Base-by-base conservation (phyloP, 2,329 filamentous ascomycete species). In the Ceratocystis cubensis region DNA sequence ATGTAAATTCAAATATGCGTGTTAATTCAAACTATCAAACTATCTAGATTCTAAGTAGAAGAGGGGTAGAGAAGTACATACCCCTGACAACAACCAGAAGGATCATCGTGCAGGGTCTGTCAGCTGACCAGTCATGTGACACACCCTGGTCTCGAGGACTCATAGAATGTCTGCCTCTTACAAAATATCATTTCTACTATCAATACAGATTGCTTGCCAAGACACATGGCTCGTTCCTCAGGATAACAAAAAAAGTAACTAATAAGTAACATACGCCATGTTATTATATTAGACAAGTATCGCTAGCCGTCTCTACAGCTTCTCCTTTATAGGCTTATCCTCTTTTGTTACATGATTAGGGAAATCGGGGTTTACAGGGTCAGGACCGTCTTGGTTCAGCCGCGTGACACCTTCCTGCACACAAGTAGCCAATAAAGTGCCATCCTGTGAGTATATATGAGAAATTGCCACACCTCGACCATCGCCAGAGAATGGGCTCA, bases 401-500 rank as follows among this genome's bases (percentile, higher is more conserved):
- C 67, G 59, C 2, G 64, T 64, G 13, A 68, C 67, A 17, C 67
- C 88, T 82, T 94, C 89, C 76, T 94, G 89, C 67, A 89, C 82
- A 74, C 89, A 93, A 41, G 84, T 92, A 30, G 89, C 89, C 72
- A 94, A 76, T 75, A 94, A 75, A 30, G 80, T 86, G 25, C 89
- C 89, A 69, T 91, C 86, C 70, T 78, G 79, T 30, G 82, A 81
- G 73, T 86, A 92, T 69, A 93, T 88, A 75, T 84, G 82, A 79
- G 91, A 88, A 71, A 82, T 83, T 50, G 93, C 89, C 20, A 93
- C 79, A 0, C 88, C 89, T 68, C 89, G 80, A 2, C 88, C 89
- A 71, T 91, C 87, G 1, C 87, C 88, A 1, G 86, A 82, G 89
- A 89, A 94, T 0, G 89, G 88, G 66, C 84, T 90, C 75, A 88